Evolutionary conservation across 2,329 filamentous ascomycete genomes (phyloP).

Genomic region (Fonsecaea pugnacius): DNA sequence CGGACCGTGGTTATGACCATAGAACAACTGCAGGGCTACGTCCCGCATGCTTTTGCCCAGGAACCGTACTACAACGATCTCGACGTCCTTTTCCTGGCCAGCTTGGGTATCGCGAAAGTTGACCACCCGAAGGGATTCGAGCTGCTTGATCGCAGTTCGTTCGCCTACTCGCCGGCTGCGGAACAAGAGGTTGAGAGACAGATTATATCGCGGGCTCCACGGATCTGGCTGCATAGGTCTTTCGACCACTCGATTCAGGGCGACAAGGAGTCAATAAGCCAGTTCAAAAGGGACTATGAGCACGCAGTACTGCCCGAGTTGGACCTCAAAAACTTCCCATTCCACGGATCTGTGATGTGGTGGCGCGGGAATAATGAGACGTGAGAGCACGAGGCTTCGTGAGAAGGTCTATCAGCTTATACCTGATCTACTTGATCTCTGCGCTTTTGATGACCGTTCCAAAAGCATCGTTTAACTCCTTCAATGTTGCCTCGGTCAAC

Average conservation of each 20-base stretch:
- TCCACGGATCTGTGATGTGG: slow-evolving; percentile 27
- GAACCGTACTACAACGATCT: slow-evolving; percentile 58
- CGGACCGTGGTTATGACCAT: slow-evolving; percentile 21
- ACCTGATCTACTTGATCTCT: slow-evolving; percentile 45
- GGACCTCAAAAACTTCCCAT: slow-evolving; percentile 27
- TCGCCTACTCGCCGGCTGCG: slow-evolving; percentile 67
- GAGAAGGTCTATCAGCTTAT: neutral
- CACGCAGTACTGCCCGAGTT: slow-evolving; percentile 18
- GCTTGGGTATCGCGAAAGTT: slow-evolving; percentile 45
- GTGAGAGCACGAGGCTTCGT: neutral
- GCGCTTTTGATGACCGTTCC: slow-evolving; percentile 61
- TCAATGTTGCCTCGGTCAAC: slow-evolving; percentile 56
- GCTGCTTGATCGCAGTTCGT: slow-evolving; percentile 52
- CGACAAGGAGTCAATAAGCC: neutral
- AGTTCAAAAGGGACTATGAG: slow-evolving; percentile 14
- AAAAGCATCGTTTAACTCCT: slow-evolving; percentile 67
- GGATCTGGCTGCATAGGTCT: slow-evolving; percentile 28
- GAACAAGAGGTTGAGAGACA: slow-evolving; percentile 38
- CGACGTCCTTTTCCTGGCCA: slow-evolving; percentile 46
- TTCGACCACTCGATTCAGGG: slow-evolving; percentile 10
- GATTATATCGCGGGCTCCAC: slow-evolving; percentile 22
- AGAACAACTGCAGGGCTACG: slow-evolving; percentile 11
- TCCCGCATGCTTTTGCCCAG: slow-evolving; percentile 52
- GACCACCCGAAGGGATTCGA: slow-evolving; percentile 59
- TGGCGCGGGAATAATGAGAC: slow-evolving; percentile 17